Evolutionary conservation across 1,284 basidiomycete genomes (phyloP).

Genomic region (Irpex lacteus): DNA sequence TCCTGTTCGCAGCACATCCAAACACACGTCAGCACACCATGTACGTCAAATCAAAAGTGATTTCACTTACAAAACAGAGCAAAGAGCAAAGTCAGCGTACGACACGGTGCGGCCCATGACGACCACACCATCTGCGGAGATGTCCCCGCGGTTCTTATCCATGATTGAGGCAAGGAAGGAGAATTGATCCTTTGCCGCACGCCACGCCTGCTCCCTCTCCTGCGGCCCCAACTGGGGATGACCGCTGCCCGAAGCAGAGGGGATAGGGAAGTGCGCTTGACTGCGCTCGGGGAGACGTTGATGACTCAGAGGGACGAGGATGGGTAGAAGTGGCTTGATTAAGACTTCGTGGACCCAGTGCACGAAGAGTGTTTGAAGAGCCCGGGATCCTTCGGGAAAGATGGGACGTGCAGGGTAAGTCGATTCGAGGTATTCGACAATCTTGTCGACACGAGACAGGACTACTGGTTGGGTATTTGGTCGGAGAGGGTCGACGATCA

Average conservation of each 20-base stretch:
- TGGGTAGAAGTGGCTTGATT: slow-evolving; percentile 61
- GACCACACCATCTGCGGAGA: slow-evolving; percentile 57
- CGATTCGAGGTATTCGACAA: slow-evolving; percentile 70
- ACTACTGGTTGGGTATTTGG: slow-evolving; percentile 37
- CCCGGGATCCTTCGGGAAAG: slow-evolving; percentile 64
- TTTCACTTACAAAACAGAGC: slow-evolving; percentile 45
- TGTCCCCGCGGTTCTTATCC: slow-evolving; percentile 54
- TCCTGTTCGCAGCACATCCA: slow-evolving; percentile 18
- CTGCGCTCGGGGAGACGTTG: slow-evolving; percentile 53
- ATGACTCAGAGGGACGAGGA: slow-evolving; percentile 68
- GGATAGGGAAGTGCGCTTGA: slow-evolving; percentile 43
- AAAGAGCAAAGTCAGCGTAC: slow-evolving; percentile 70
- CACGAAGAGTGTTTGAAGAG: slow-evolving; percentile 65
- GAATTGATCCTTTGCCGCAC: slow-evolving; percentile 60
- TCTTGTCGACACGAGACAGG: slow-evolving; percentile 55
- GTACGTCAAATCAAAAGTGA: background rate
- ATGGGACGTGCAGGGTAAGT: slow-evolving; percentile 66
- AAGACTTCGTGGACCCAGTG: slow-evolving; percentile 68
- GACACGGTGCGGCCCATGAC: slow-evolving; percentile 62
- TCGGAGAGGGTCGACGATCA: slow-evolving; percentile 47
- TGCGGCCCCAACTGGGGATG: slow-evolving; percentile 35
- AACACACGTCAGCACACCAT: slow-evolving; percentile 3
- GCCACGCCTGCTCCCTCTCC: slow-evolving; percentile 63
- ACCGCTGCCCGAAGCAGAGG: slow-evolving; percentile 19
- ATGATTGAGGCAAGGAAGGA: slow-evolving; percentile 58